Conservation (phyloP, 352 stramenopile genomes). For the Phytophthora niederhauseri region DNA sequence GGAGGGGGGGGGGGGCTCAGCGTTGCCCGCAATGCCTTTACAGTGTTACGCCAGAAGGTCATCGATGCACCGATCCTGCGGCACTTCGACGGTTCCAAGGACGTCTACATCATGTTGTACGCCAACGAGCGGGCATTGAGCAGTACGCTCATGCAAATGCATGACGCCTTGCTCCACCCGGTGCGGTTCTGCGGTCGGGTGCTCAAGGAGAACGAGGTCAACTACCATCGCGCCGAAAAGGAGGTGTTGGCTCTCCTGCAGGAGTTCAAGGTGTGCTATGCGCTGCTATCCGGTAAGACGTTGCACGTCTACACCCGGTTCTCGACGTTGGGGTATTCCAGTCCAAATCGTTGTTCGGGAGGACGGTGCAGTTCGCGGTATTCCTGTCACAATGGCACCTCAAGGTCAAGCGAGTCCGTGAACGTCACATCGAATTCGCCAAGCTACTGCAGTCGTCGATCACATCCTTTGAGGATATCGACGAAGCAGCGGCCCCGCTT, state of each 20-base stretch:
- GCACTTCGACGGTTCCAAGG: not conserved
- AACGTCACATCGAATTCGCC: not conserved
- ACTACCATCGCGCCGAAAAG: no score
- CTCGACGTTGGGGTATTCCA: not conserved
- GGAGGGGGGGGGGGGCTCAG: no score
- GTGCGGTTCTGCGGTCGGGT: no score
- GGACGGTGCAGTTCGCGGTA: not conserved
- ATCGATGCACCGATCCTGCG: not conserved
- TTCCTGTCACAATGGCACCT: not conserved
- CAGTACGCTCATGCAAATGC: no score
- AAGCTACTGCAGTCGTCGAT: not conserved
- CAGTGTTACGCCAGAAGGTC: not conserved
- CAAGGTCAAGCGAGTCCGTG: not conserved
- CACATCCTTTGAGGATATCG: not conserved
- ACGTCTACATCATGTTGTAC: no score
- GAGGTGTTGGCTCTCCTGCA: no score
- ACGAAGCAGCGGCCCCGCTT: not conserved
- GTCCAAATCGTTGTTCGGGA: not conserved
- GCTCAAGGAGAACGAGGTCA: no score
- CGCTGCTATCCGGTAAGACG: no score
- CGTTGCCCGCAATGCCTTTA: not conserved
- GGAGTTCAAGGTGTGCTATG: no score
- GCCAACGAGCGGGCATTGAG: no score
- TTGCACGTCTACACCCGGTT: not conserved
- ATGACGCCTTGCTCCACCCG: no score